Base-by-base conservation (phyloP, 2,329 filamentous ascomycete genomes). In the Trichoderma arundinaceum region DNA sequence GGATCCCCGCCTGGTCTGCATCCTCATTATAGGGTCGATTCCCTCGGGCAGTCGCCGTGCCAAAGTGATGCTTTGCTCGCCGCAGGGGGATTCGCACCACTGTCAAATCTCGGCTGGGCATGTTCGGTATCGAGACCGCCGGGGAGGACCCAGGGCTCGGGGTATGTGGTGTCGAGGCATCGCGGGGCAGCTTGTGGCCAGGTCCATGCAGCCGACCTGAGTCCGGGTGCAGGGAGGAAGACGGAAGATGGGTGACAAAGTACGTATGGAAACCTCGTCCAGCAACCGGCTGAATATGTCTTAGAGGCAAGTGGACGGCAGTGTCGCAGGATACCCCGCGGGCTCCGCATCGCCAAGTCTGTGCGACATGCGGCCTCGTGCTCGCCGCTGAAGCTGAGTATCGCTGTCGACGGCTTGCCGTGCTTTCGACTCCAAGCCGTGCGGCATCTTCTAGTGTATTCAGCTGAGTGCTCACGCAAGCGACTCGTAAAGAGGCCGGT, bases 31-130 rank as follows among this genome's bases (percentile, higher is more conserved):
- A 92, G 0, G 89, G 88, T 10, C 95, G 87, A 64, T 90, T 92
- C 22, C 95, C 95, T 56, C 95, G 87, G 38, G 90, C 90, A 48
- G 90, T 86, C 12, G 87, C 87, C 28, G 88, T 91, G 32, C 95
- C 95, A 73, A 96, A 97, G 79, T 99, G 95, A 75, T 99, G 95
- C 75, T 98, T 98, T 35, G 95, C 95, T 71, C 91, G 94, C 72
- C 90, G 91, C 68, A 99, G 82, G 5, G 95, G 95, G 74, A 99
- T 99, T 41, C 95, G 91, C 54, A 98, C 95, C 6, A 98, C 92
- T 0, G 95, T 97, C 70, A 95, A 88, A 72, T 97, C 93, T 71
- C 92, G 86, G 62, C 80, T 84, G 13, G 83, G 77, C 68, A 87
- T 86, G 57, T 88, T 81, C 57, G 86, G 82, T 10, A 87, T 83